Conservation (phyloP, 2,329 filamentous ascomycete species). For the Trichoderma citrinoviride region DNA sequence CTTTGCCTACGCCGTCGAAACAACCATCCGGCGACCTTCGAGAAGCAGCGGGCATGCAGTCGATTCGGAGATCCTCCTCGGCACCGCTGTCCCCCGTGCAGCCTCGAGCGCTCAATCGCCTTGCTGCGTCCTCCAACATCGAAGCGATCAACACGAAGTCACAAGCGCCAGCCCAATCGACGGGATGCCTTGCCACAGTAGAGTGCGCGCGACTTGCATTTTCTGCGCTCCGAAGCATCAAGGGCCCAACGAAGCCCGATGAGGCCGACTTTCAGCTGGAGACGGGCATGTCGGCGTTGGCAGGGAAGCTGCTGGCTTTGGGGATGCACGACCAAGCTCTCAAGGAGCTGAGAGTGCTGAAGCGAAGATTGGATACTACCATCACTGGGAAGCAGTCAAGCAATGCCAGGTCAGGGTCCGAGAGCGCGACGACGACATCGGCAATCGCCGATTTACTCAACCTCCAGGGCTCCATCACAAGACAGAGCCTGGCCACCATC, state of each 20-base stretch:
- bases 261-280: slow-evolving; percentile 68
- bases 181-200: slow-evolving; percentile 54
- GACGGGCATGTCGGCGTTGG: slow-evolving; percentile 67
- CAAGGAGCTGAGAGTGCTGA: slow-evolving; percentile 66
- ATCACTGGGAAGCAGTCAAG: slow-evolving; percentile 34
- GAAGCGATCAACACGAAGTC: slow-evolving; percentile 35
- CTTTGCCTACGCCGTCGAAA: slow-evolving; percentile 33
- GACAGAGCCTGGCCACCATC: slow-evolving; percentile 52
- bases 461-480: slow-evolving; percentile 50
- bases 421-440: slow-evolving; percentile 31
- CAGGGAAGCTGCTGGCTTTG: slow-evolving; percentile 63
- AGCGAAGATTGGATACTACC: slow-evolving; percentile 55
- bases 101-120: slow-evolving; percentile 59
- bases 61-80: slow-evolving; percentile 54
- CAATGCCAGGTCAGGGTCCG: slow-evolving; percentile 30
- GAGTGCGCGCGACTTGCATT: slow-evolving; percentile 71
- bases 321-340: slow-evolving; percentile 65
- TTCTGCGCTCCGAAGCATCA: slow-evolving; percentile 57
- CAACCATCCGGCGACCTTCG: slow-evolving; percentile 35
- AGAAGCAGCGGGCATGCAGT: slow-evolving; percentile 39
- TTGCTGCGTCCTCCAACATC: slow-evolving; percentile 48
- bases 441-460: slow-evolving; percentile 59
- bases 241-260: slow-evolving; percentile 52
- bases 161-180: slow-evolving; percentile 34
- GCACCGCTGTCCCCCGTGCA: slow-evolving; percentile 61